Percentiles rank a stretch among this genome's conserved stretches.
Evolutionary conservation across 352 stramenopile genomes (phyloP).

Genomic region (Phytophthora niederhauseri): DNA sequence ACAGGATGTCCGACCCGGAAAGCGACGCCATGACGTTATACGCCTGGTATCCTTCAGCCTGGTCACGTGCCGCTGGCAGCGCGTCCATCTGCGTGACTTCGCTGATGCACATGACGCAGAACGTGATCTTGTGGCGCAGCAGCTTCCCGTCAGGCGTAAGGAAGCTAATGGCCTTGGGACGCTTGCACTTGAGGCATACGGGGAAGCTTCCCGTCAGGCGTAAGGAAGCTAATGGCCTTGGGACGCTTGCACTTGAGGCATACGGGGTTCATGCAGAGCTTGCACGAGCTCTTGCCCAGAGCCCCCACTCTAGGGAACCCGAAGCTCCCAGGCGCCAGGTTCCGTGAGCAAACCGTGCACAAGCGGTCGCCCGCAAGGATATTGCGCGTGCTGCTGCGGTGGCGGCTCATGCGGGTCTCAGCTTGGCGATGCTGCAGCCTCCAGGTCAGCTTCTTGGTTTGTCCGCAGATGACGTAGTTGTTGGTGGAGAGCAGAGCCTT

Average conservation of each 20-base stretch:
- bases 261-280: slow-evolving; percentile 39
- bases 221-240: slow-evolving; percentile 41
- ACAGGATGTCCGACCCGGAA: slow-evolving; percentile 37
- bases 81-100: slow-evolving; percentile 45
- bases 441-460: slow-evolving; percentile 47
- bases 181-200: slow-evolving; percentile 41
- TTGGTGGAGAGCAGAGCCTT: slow-evolving; percentile 39
- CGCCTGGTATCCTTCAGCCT: slow-evolving; percentile 38
- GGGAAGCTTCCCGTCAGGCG: slow-evolving; percentile 32
- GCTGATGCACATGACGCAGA: slow-evolving; percentile 46
- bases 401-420: slow-evolving; percentile 19
- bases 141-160: slow-evolving; percentile 36
- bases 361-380: slow-evolving; percentile 5
- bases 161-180: slow-evolving; percentile 38
- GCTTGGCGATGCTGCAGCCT: slow-evolving; percentile 35
- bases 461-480: slow-evolving; percentile 46
- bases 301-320: slow-evolving; percentile 22
- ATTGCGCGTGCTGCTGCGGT: slow-evolving; percentile 20
- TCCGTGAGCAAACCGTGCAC: slow-evolving; percentile 34
- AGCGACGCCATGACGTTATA: slow-evolving; percentile 44
- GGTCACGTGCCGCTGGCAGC: slow-evolving; percentile 27
- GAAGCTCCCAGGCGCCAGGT: slow-evolving; percentile 21
- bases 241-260: slow-evolving; percentile 40
- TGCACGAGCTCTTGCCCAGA: slow-evolving; percentile 36
- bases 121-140: slow-evolving; percentile 38